Evolutionary conservation across 139 green algal genomes (phyloP), one percentile per base, ranked within the genome.

Genomic region (Picochlorum sp.): DNA sequence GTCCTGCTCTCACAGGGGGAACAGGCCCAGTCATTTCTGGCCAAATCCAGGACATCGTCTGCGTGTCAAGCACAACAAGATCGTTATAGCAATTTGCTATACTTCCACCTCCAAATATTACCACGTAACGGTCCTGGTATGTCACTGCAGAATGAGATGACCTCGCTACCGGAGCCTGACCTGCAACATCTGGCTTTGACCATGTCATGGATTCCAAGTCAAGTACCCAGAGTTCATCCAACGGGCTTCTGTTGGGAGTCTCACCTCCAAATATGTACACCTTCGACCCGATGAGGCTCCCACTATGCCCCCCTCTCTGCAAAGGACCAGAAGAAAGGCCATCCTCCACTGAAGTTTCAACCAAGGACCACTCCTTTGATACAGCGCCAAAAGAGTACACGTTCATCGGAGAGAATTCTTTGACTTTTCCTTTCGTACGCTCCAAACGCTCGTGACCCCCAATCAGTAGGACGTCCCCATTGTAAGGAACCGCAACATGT

Each of bases 21-120:
- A 72, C 50, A 2, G 58, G 37, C 6, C 88, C 84, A 7, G 75
- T 50, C 2, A 70, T 41, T 4, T 57, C 21, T 0, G 75, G 77
- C 47, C 71, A 49, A n/a, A 49, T 67, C 87, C 87, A 94, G 9
- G 64, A 58, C 54, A 87, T 57, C 1, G 72, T 86, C 3, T 86
- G 52, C 0, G 85, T 89, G 81, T 98, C 91, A 41, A 97, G 74
- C 31, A 90, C 44, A 31, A 79, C 67, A 49, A 95, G 10, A 76
- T 96, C 88, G 34, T 86, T 83, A 81, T 83, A 95, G 85, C 92
- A 97, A 38, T 75, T 82, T 8, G 87, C 85, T 37, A 94, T 73
- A 11, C 78, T 88, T 66, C 91, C 91, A 24, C 91, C 92, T 18
- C 86, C 83, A 67, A 90, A 88, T 3, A 91, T 62, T 0, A 86